Base-by-base conservation (phyloP, 2,329 filamentous ascomycete species). In the Ophiostoma sp. region DNA sequence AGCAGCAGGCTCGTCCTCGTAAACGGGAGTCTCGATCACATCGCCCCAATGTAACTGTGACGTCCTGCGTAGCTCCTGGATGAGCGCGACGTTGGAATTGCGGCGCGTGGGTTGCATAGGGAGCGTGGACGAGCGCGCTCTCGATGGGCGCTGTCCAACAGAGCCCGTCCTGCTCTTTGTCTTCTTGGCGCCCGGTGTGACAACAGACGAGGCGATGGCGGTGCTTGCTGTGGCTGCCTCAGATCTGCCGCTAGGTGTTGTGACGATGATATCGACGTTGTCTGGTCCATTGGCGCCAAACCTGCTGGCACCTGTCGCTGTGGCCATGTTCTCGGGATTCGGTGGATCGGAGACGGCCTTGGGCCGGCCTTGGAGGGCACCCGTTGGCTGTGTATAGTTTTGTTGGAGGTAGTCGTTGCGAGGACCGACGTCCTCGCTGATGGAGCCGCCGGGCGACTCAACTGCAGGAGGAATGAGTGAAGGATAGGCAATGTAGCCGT, bases 401-500 rank as follows among this genome's bases (percentile, higher is more conserved):
- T 39, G 11, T 9, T 63, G 6, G 11, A 64, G 9, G 19, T 69
- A 39, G 50, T 39, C 28, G 31, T 70, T 12, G 55, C 12, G 15
- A 12, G 25, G 57, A 22, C 57, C 57, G 17, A 12, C 52, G n/a
- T 59, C 28, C 28, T 39, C 28, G 31, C 42, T 22, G 25, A 33
- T 33, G 39, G 50, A 22, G 48, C 50, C 72, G 3, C 61, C 70
- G 0, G 76, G 77, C 45, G 77, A 77, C 25, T 75, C 45, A 2
- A 75, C 55, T 15, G 76, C 74, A 0, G 79, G 80, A 5, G 82
- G 82, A 2, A 83, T 79, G 7, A 77, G 75, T 31, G 77, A 75
- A 9, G 82, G 82, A 69, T 79, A 83, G 2, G 78, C 78, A 31
- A 82, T 74, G 42, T 78, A 74, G 45, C 80, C 80, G 8, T 77